Evolutionary conservation across 2,329 filamentous ascomycete genomes (phyloP), one percentile per base, ranked within the genome.

Genomic region (Rosellinia necatrix): DNA sequence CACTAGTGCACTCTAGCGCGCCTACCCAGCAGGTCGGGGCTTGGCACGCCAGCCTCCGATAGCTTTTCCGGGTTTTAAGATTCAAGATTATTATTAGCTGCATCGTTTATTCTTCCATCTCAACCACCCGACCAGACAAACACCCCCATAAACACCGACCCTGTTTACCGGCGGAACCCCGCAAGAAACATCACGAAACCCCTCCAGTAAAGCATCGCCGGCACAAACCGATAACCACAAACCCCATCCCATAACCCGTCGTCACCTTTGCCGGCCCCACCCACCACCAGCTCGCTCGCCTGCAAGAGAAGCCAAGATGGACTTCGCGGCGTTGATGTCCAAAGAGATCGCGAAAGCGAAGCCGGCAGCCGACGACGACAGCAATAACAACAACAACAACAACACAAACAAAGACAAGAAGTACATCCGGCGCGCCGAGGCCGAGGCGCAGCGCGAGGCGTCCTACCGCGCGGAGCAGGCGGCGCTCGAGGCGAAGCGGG

Each of bases 301-400:
- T n/a, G n/a, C n/a, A n/a, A n/a, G n/a, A n/a, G n/a, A n/a, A n/a
- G 47, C 60, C 70, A 79, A 59, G 64, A 99, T 99, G 94, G 92
- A 99, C 75, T 99, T 99, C 78, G 92, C 92, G 59, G 85, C 91
- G 30, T 79, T 99, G 43, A 96, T 99, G 91, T 86, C 90, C 68
- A 89, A 91, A 70, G 92, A 96, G 75, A 94, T 99, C 68, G 85
- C 90, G 68, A 96, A 94, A 74, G 81, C 87, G 64, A 91, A 91
- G 64, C 75, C 47, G 7, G 22, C 7, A 10, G 32, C 44, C 7
- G n/a, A 5, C 5, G 41, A 50, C 38, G 10, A 30, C 3, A 25
- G 9, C 13, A 10, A 15, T n/a, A 29, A 24, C 15, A 22, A 29
- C 17, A n/a, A 6, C 25, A 13, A 3, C 41, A 34, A 8, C 35